Conservation (phyloP, 257 asterid species). For the Forsythia suspensa region DNA sequence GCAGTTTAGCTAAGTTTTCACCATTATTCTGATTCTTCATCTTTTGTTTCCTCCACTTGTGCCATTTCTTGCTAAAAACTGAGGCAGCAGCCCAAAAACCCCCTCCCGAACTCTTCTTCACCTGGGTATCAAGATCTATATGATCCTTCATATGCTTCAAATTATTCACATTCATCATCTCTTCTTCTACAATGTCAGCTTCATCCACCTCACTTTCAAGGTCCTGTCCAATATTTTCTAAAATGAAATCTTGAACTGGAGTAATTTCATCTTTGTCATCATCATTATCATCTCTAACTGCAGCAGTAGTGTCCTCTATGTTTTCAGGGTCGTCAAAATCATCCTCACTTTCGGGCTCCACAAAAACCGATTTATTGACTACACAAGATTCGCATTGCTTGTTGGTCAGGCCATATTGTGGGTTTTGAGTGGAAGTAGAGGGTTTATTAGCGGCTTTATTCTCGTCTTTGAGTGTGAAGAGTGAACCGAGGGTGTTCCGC, state of each 20-base stretch:
- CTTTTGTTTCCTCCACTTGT: conserved; percentile 87
- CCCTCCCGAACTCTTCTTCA: conserved; percentile 61
- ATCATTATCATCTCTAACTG: conserved; percentile 8
- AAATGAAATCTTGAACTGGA: conserved; percentile 42
- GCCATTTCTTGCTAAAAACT: conserved; percentile 90
- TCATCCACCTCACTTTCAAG: conserved; percentile 38
- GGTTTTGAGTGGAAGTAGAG: conserved; percentile 17
- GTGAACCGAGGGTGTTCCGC: conserved; percentile 57
- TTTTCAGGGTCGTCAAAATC: conserved; percentile 26
- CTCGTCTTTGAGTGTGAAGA: conserved; percentile 60
- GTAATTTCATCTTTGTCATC: conserved; percentile 54
- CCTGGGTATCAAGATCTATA: conserved; percentile 61
- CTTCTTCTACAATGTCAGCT: conserved; percentile 66
- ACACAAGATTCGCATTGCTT: conserved; percentile 23
- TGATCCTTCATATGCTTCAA: conserved; percentile 80
- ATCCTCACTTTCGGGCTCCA: conserved; percentile 37
- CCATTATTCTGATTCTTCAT: conserved; percentile 55
- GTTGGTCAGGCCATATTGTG: conserved; percentile 19
- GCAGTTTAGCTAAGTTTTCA: conserved; percentile 53
- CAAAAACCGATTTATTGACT: conserved; percentile 47
- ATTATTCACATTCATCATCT: conserved; percentile 30
- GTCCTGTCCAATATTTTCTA: conserved; percentile 32
- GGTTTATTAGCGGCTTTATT: conserved; percentile 15
- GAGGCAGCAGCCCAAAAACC: conserved; percentile 83
- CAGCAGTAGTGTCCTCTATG: conserved; percentile 31